Evolutionary conservation across 345 rosid genomes (phyloP), one percentile per base, ranked within the genome.

Genomic region (Leavenworthia alabamica): DNA sequence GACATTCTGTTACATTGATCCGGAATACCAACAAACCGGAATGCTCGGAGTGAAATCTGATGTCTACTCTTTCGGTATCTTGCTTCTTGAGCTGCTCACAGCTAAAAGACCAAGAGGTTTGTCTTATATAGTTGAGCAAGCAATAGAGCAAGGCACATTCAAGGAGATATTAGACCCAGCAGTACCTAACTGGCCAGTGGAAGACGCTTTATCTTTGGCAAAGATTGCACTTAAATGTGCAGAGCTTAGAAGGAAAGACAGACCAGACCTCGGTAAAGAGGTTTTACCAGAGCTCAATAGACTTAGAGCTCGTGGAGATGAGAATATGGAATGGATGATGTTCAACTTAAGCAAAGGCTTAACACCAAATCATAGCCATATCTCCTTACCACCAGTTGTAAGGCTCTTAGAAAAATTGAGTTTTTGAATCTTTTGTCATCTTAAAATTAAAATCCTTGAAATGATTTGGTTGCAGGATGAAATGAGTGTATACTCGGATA

Each of bases 11-110:
- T 92, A 92, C 57, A 92, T 92, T 3, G 98, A 92, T 41, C 98
- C 98, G 0, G 98, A 92, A 71, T 92, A 92, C 73, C 98, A 92
- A 54, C 94, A 89, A 75, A 89, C 98, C 0, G 98, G 98, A 61
- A 82, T 86, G 88, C 82, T 92, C 7, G 94, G 95, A 8, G 89
- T 85, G 20, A 86, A 92, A 73, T 92, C 98, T 1, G 98, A 92
- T 41, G 78, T 92, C 1, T 92, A 92, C 78, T 89, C 98, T 6
- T 59, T 92, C 0, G 98, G 98, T 15, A 74, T 92, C 31, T 60
- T 92, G 74, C 85, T 92, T 70, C 86, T 92, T 27, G 97, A 92
- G 49, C 44, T 92, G 7, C 65, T 92, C 56, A 89, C 98, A 1
- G 93, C 83, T 7, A 89, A 68, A 60, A 85, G 78, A 8, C 93